A percentile compares a stretch with the other conserved stretches of the same genome.
phyloP scores from a whole-genome alignment of 1,284 basidiomycete species.

The Ganoderma multipileum region DNA sequence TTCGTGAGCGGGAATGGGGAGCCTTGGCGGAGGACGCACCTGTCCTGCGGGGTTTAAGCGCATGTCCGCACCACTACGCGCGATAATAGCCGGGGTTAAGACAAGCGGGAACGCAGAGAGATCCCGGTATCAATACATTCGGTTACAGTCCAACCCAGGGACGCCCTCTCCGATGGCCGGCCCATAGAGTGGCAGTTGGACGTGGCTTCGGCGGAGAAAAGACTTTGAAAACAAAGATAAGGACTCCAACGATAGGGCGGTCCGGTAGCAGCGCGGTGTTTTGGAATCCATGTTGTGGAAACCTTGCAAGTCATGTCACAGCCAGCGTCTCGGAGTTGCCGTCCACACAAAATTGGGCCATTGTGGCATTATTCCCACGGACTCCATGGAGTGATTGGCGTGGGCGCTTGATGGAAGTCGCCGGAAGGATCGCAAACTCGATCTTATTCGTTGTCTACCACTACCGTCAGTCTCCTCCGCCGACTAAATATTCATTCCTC shows the following conservation, averaged over 20 bases:
- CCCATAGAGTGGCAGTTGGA: not conserved
- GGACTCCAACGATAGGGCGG: not conserved
- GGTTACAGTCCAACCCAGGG: not conserved
- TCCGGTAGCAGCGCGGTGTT: not conserved
- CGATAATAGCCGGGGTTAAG: not conserved
- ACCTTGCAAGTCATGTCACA: not conserved
- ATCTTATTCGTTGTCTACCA: not conserved
- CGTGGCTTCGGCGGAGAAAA: not conserved
- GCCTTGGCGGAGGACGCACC: not conserved
- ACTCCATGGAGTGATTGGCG: too few relatives aligned
- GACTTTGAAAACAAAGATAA: not conserved
- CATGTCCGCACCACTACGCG: constrained; percentile 17
- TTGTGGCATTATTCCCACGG: too few relatives aligned
- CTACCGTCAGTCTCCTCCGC: not conserved
- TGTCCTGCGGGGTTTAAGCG: constrained; percentile 30
- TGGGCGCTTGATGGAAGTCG: not conserved
- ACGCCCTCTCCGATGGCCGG: not conserved
- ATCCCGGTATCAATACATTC: not conserved
- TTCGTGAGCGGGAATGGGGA: not conserved
- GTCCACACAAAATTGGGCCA: too few relatives aligned
- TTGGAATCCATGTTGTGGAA: not conserved
- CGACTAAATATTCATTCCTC: not conserved
- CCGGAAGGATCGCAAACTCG: not conserved
- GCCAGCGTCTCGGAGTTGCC: not conserved
- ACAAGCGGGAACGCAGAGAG: not conserved